Percentiles rank a stretch among this genome's conserved stretches.
These are phyloP conservation scores for Paraglomus occultum DNA, from an alignment of 192 early-diverging fungal species.

Conservation along the genomic window DNA sequence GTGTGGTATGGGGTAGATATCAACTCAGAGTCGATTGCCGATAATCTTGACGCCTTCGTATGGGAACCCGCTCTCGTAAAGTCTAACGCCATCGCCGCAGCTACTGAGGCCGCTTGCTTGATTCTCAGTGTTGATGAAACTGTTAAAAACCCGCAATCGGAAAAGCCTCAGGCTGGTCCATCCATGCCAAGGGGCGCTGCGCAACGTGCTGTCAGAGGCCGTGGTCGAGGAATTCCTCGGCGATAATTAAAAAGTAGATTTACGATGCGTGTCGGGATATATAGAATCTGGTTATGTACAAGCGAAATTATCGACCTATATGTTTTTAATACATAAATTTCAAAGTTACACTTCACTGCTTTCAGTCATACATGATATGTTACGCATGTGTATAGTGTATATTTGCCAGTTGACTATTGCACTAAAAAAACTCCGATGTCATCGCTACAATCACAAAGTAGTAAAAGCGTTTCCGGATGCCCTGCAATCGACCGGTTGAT, in stretches of 20 bases:
- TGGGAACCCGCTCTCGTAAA: constrained; percentile 99
- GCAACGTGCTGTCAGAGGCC: constrained; percentile 53
- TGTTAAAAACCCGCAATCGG: constrained; percentile 84
- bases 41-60: constrained; percentile 91
- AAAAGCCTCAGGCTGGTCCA: constrained; percentile 67
- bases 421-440: too few relatives aligned
- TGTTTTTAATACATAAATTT: too few relatives aligned
- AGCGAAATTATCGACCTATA: too few relatives aligned
- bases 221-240: constrained; percentile 67
- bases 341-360: too few relatives aligned
- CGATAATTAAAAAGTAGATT: constrained; percentile 37
- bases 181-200: constrained; percentile 49
- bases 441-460: too few relatives aligned
- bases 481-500: too few relatives aligned
- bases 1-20: constrained; percentile 96
- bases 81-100: constrained; percentile 91
- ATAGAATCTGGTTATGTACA: neutral
- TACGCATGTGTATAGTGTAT: too few relatives aligned
- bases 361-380: too few relatives aligned
- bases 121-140: constrained; percentile 98
- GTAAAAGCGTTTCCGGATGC: too few relatives aligned
- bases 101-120: constrained; percentile 94
- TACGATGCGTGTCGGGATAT: neutral
- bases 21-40: constrained; percentile 77
- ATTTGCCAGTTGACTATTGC: too few relatives aligned